Base-by-base conservation (phyloP, 2,329 filamentous ascomycete species). In the Didymella lethalis region DNA sequence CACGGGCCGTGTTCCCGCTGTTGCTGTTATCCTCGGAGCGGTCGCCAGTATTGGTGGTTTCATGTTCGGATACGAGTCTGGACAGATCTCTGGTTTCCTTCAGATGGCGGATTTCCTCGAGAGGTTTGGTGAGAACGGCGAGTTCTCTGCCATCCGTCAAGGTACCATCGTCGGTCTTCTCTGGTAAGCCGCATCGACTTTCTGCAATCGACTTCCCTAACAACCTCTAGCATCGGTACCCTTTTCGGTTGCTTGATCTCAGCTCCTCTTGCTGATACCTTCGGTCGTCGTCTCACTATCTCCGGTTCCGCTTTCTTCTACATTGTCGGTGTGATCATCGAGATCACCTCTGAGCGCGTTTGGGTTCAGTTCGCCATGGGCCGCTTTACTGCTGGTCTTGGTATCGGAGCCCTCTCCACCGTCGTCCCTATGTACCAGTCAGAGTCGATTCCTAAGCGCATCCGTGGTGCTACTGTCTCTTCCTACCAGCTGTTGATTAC, bases 401-500 rank as follows among this genome's bases (percentile, higher is more conserved):
- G 87, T 29, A 86, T 91, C 49, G 88, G 88, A 31, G 81, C 85
- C 18, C 79, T 90, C 0, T 88, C 85, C 5, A 88, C 88, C 23
- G 79, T 86, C 23, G 74, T 75, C 2, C 75, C 75, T 10, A 76
- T 90, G 85, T 90, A 90, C 69, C 87, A 90, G 71, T 85, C 83
- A 8, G 88, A 91, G 74, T 86, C 83, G 56, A 85, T 86, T 7
- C 88, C 88, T 0, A 83, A 86, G 62, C 82, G 86, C 51, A 85
- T 90, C 55, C 85, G 88, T 68, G 87, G 86, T 67, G 81, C 86
- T 8, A 81, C 90, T 32, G 83, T 90, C 52, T 70, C 84, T 2
- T 85, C 82, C 29, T 90, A 90, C 73, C 88, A 90, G 78, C 80
- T 90, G 7, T 84, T 89, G 71, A 88, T 90, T 70, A 90, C 88